Evolutionary conservation across 768 basidiomycete species (phyloP), one percentile per base, ranked within the genome.

Genomic region (Hysterangium stoloniferum): DNA sequence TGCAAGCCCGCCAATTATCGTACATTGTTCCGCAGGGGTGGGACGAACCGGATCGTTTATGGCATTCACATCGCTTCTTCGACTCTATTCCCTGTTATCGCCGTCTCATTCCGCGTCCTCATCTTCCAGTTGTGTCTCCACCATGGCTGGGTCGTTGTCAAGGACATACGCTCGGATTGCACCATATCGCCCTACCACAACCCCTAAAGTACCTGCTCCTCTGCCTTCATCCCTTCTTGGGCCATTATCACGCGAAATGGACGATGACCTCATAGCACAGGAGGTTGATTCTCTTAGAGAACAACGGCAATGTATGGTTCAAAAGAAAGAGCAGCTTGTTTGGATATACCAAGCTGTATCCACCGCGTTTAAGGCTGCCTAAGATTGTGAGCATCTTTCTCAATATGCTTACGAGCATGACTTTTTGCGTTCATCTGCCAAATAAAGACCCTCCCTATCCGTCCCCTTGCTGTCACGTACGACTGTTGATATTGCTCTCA

Each of bases 21-120:
- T 88, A 27, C 79, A 86, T 54, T 94, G 91, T 61, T 91, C 88
- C 24, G 91, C 92, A 1, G 91, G 91, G 4, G 74, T 93, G 52
- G 91, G 91, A 3, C 76, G 91, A 31, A 91, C 91, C 4, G 91
- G 91, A 15, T 77, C 89, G 5, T 91, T 90, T 66, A 86, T 94
- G 60, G 80, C 86, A 0, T 61, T 91, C 34, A 79, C 79, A 7
- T 92, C 89, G 11, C 69, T 93, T 32, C 71, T 92, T n/a, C 84
- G 88, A 25, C 63, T 71, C 28, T 65, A 78, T 54, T 73, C 69
- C 27, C 68, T 82, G 49, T 69, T 71, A 17, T 42, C 58, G 15
- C 56, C 57, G 1, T 52, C 56, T 6, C 77, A 20, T 64, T 59
- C 68, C 25, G 52, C 60, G 5, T 4, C 56, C 49, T 13, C 44